Conservation (phyloP, 768 basidiomycete species). For the Amanita exitialis region DNA sequence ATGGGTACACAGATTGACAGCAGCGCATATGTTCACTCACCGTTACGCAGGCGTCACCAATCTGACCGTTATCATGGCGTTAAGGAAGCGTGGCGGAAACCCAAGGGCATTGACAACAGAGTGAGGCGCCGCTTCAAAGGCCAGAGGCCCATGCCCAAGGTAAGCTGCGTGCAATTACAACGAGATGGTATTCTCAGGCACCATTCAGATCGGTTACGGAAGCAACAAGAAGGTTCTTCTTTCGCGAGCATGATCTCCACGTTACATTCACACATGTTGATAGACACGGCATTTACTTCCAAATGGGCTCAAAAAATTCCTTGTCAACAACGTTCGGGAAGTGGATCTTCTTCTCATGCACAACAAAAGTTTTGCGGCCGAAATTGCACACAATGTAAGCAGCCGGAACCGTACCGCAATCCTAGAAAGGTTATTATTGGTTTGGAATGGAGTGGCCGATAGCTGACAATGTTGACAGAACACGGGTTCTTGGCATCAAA, state of each 20-base stretch:
- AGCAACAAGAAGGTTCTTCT: slow-evolving; percentile 68
- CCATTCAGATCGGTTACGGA: slow-evolving; percentile 68
- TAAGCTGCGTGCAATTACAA: slow-evolving; percentile 22
- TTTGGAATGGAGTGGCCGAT: not conserved
- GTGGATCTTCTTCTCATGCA: slow-evolving; percentile 96
- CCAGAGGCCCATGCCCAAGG: slow-evolving; percentile 94
- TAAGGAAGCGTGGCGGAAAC: slow-evolving; percentile 99
- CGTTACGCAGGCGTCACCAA: slow-evolving; percentile 76
- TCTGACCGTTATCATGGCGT: slow-evolving; percentile 96
- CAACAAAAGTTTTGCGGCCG: slow-evolving; percentile 92
- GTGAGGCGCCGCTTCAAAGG: slow-evolving; percentile 94
- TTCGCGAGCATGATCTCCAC: slow-evolving; percentile 23
- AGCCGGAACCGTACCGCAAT: slow-evolving; percentile 91
- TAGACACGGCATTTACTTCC: slow-evolving; percentile 93
- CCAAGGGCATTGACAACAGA: slow-evolving; percentile 99
- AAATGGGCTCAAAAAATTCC: slow-evolving; percentile 91
- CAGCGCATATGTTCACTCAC: slow-evolving; percentile 3
- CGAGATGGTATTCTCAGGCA: not conserved
- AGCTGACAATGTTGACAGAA: slow-evolving; percentile 31
- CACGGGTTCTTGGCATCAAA: slow-evolving; percentile 82
- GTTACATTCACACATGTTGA: slow-evolving; percentile 3
- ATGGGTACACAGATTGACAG: slow-evolving; percentile 18
- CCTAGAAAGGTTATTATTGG: slow-evolving; percentile 60
- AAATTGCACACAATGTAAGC: slow-evolving; percentile 94
- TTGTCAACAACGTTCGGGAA: slow-evolving; percentile 90